Conservation (phyloP, 2,329 filamentous ascomycete species). For the Cladosporium sp. region DNA sequence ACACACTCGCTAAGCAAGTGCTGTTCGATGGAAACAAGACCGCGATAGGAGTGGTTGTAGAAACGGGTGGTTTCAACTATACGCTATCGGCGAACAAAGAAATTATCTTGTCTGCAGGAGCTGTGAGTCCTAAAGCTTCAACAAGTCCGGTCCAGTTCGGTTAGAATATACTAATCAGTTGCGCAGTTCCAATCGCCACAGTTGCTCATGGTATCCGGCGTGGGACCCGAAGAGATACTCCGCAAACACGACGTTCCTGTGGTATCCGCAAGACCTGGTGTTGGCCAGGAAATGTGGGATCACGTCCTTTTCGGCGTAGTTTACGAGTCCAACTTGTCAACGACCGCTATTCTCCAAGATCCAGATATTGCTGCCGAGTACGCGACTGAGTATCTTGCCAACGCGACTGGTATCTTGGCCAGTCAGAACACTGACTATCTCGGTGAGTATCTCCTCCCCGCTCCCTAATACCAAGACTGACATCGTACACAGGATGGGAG, state of each 20-base stretch:
- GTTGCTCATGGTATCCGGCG: slow-evolving; percentile 38
- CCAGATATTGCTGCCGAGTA: slow-evolving; percentile 23
- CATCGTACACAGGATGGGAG: not conserved
- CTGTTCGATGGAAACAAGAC: slow-evolving; percentile 8
- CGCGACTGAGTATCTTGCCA: slow-evolving; percentile 23
- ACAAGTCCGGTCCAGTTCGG: not conserved
- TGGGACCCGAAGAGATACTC: slow-evolving; percentile 37
- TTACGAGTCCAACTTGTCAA: slow-evolving; percentile 29
- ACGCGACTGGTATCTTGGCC: slow-evolving; percentile 29
- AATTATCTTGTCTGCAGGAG: slow-evolving; percentile 48
- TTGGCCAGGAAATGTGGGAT: slow-evolving; percentile 35
- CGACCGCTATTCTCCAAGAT: slow-evolving; percentile 23
- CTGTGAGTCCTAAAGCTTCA: slow-evolving; percentile 12
- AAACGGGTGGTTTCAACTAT: slow-evolving; percentile 30
- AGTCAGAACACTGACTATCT: not conserved
- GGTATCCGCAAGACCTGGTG: slow-evolving; percentile 31
- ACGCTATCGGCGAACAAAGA: slow-evolving; percentile 41
- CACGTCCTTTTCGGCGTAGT: slow-evolving; percentile 42
- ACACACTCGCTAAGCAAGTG: slow-evolving; percentile 29
- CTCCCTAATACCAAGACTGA: slow-evolving; percentile 7
- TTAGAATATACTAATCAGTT: not conserved
- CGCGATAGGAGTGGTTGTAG: slow-evolving; percentile 8
- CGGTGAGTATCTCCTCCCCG: slow-evolving; percentile 26
- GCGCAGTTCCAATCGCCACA: slow-evolving; percentile 45
- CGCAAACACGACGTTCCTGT: slow-evolving; percentile 36